Evolutionary conservation across 495 filamentous ascomycete genomes (phyloP).

Genomic region (Haplographium delicatum): DNA sequence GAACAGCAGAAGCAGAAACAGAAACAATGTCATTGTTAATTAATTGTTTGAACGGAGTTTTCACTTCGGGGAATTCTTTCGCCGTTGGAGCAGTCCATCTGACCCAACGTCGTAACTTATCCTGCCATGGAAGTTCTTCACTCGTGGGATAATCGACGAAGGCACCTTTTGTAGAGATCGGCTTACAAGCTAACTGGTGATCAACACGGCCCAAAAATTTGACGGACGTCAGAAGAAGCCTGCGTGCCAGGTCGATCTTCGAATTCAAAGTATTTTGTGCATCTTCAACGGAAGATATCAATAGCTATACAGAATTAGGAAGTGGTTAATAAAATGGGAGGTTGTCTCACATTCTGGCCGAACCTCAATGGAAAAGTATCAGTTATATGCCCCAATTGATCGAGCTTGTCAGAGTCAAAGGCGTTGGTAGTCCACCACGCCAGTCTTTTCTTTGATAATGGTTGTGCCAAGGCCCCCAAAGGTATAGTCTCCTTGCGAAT

Average conservation of each 20-base stretch:
- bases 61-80: too few species aligned
- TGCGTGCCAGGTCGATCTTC: constrained; percentile 33
- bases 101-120: constrained; percentile 36
- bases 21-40: too few species aligned
- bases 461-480: too few species aligned
- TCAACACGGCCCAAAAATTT: constrained; percentile 17
- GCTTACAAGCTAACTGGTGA: background rate
- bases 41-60: too few species aligned
- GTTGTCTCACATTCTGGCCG: too few species aligned
- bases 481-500: background rate
- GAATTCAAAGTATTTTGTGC: background rate
- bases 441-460: background rate
- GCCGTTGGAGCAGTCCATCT: constrained; percentile 26
- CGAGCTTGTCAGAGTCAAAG: too few species aligned
- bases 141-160: constrained; percentile 7
- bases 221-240: constrained; percentile 37
- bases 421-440: too few species aligned
- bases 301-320: too few species aligned
- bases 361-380: too few species aligned
- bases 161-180: background rate
- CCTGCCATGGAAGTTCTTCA: constrained; percentile 36
- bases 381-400: too few species aligned
- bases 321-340: too few species aligned
- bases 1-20: too few species aligned
- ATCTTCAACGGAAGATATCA: background rate